Evolutionary conservation across 257 asterid species (phyloP), one percentile per base, ranked within the genome.

Genomic region (Datura wrightii): DNA sequence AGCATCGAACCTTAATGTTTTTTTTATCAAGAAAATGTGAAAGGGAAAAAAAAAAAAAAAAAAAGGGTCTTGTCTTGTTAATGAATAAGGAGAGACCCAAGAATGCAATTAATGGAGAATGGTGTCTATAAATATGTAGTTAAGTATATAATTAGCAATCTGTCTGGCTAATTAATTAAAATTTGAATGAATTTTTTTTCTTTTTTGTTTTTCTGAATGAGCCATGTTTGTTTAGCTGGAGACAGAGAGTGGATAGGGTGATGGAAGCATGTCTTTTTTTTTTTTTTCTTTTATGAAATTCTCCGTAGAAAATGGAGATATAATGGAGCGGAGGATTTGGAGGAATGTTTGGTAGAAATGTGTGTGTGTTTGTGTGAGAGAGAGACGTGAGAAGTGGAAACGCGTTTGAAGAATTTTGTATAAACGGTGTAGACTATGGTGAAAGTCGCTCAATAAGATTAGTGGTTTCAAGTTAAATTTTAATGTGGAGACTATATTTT

Each of bases 291-390:
- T 76, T 42, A 44, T 63, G 65, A 50, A 52, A 53, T 55, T 80
- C 59, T 63, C 91, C 95, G 92, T 80, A 84, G 86, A 88, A 90
- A 84, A 87, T 84, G 95, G 92, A 55, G 53, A 83, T 37, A 58
- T 56, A 46, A 55, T 41, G 88, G 83, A 83, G 54, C 84, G 56
- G 88, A 82, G 82, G 85, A 14, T 76, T 76, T 76, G 44, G 60
- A 76, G 81, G 90, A 78, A 52, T 78, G 82, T 31, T 78, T 78
- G 82, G 82, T 78, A 78, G 34, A 76, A 6, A 4, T 76, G 82
- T 0, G 42, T 48, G 42, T 5, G 80, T 9, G 50, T 76, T 62
- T 0, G 42, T 48, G 42, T 5, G 80, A n/a, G 50, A n/a, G 50
- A 13, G 50, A n/a, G 24, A 13, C 16, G 41, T 62, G 50, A 67